Percentiles rank a stretch among this genome's conserved stretches.
Evolutionary conservation across 495 filamentous ascomycete genomes (phyloP).

Genomic region (Bacidia rubella): DNA sequence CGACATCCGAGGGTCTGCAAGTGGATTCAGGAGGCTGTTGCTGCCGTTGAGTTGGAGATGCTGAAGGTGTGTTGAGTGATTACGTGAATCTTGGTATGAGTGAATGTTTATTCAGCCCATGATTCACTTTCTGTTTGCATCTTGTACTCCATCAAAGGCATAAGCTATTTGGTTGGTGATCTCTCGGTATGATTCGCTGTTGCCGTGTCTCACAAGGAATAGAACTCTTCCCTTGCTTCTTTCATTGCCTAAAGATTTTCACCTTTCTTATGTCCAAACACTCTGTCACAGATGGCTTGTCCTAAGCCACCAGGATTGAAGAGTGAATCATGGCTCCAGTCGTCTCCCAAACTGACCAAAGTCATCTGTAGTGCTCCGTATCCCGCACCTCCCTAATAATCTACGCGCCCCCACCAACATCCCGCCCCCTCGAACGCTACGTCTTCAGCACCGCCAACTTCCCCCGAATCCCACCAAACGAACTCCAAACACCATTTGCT

Average conservation of each 20-base stretch:
- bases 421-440: constrained; percentile 60
- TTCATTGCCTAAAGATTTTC: too few relatives aligned
- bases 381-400: constrained; percentile 63
- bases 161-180: too few relatives aligned
- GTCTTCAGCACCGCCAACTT: constrained; percentile 71
- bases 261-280: too few relatives aligned
- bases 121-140: neutral
- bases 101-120: neutral
- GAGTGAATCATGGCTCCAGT: too few relatives aligned
- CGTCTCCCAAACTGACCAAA: too few relatives aligned
- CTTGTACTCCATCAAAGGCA: too few relatives aligned
- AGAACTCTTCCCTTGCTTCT: too few relatives aligned
- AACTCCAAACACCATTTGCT: constrained; percentile 26
- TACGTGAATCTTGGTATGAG: too few relatives aligned
- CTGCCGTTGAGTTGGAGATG: constrained; percentile 62
- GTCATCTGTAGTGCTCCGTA: constrained; percentile 40
- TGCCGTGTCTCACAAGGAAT: too few relatives aligned
- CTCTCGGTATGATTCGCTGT: too few relatives aligned
- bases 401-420: constrained; percentile 39
- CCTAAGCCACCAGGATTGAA: too few relatives aligned
- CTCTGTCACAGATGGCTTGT: too few relatives aligned
- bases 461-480: constrained; percentile 43
- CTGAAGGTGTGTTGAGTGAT: constrained; percentile 34
- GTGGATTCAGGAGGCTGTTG: constrained; percentile 77
- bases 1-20: constrained; percentile 82